These are phyloP conservation scores for Diplodia scrobiculata DNA, from an alignment of 2,329 filamentous ascomycete species.

Conservation along the genomic window DNA sequence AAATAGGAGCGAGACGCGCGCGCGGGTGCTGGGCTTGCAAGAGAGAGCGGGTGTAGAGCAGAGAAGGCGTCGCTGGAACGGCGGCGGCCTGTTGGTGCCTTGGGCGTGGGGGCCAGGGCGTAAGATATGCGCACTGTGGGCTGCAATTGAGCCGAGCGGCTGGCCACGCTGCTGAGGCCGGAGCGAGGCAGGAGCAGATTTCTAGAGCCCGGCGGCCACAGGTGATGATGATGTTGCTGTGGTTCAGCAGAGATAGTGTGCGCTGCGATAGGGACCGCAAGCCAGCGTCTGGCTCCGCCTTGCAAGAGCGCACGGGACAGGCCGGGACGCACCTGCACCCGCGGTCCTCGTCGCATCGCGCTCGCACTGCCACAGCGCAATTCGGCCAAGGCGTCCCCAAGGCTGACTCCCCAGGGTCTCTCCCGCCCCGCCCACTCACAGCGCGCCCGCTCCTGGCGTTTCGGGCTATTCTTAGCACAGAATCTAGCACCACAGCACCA, in stretches of 20 bases:
- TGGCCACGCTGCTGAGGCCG: not conserved
- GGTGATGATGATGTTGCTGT: not conserved
- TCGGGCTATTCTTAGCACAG: slow-evolving; percentile 24
- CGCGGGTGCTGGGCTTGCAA: not conserved
- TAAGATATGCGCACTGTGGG: slow-evolving; percentile 24
- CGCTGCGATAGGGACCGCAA: slow-evolving; percentile 14
- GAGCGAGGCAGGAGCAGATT: slow-evolving; percentile 17
- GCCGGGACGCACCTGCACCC: not conserved
- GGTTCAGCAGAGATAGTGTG: not conserved
- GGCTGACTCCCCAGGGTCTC: slow-evolving; percentile 9
- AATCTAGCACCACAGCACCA: not conserved
- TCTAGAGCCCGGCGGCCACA: not conserved
- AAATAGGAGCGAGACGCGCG: slow-evolving; percentile 19
- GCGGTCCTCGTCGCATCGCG: not conserved
- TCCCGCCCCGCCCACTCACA: slow-evolving; percentile 7
- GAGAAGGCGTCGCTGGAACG: slow-evolving; percentile 12
- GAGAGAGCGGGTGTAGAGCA: slow-evolving; percentile 11
- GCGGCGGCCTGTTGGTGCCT: slow-evolving; percentile 3
- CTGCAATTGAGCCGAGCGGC: slow-evolving; percentile 22
- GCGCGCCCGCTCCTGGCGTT: slow-evolving; percentile 14
- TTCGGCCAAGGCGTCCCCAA: slow-evolving; percentile 19
- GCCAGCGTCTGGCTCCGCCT: slow-evolving; percentile 15
- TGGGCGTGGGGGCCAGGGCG: slow-evolving; percentile 21
- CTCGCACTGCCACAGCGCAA: slow-evolving; percentile 24
- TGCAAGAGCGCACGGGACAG: slow-evolving; percentile 15